phyloP scores from a whole-genome alignment of 2,329 filamentous ascomycete species.

The Trichoderma hamatum region DNA sequence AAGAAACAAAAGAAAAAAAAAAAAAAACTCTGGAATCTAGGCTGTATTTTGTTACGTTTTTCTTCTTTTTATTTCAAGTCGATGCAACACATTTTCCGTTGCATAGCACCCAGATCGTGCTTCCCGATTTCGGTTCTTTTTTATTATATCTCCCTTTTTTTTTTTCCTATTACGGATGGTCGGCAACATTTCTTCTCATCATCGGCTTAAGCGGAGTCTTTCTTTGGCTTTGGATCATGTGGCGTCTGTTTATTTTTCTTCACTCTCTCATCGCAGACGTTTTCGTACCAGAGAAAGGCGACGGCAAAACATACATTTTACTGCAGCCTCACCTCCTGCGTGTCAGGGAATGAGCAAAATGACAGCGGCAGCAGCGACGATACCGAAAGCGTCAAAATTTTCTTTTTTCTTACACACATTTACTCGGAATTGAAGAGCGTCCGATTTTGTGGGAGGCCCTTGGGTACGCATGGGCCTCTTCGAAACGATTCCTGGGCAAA shows the following conservation, averaged over 20 bases:
- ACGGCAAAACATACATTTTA: constrained; percentile 3
- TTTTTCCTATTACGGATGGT: constrained; percentile 38
- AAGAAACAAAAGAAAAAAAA: not conserved
- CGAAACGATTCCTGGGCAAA: constrained; percentile 35
- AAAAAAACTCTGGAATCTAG: constrained; percentile 13
- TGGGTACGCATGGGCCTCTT: constrained; percentile 36
- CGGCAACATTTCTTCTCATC: constrained; percentile 33
- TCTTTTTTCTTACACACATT: constrained; percentile 31
- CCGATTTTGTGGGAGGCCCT: constrained; percentile 36
- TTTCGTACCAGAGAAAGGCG: not conserved
- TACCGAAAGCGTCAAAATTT: constrained; percentile 24
- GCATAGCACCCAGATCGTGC: constrained; percentile 24
- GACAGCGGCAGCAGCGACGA: constrained; percentile 18
- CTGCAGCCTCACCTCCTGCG: constrained; percentile 15
- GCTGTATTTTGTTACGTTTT: constrained; percentile 14
- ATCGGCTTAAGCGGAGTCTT: constrained; percentile 38
- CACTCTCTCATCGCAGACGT: constrained; percentile 3
- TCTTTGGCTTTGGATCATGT: constrained; percentile 31
- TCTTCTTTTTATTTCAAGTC: constrained; percentile 16
- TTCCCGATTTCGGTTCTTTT: constrained; percentile 36
- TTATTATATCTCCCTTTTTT: constrained; percentile 30
- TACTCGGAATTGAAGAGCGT: constrained; percentile 25
- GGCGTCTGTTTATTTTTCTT: constrained; percentile 16
- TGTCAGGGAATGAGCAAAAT: constrained; percentile 23
- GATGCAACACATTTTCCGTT: constrained; percentile 17